These are phyloP conservation scores for Phytopythium aichiense DNA, from an alignment of 352 stramenopile species.

Conservation along the genomic window DNA sequence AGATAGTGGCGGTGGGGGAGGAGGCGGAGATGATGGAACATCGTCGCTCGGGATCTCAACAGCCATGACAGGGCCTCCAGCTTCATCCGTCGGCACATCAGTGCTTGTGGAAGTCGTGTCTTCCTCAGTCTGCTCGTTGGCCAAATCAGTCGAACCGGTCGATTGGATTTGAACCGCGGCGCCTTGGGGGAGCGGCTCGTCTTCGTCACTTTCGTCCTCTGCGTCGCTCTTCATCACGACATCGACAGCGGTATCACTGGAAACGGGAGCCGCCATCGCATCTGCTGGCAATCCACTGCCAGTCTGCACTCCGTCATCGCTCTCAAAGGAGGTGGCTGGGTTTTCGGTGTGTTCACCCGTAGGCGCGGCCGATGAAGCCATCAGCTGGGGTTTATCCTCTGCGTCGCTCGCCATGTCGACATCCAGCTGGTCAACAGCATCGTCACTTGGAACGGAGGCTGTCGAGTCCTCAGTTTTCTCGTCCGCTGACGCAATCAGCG, in stretches of 20 bases:
- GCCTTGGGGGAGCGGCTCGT: slow-evolving; percentile 11
- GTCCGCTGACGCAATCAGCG: not conserved
- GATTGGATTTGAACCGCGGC: not conserved
- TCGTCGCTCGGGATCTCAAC: slow-evolving; percentile 1
- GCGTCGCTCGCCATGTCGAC: slow-evolving; percentile 5
- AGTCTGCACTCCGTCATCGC: not conserved
- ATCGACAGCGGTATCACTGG: slow-evolving; percentile 11
- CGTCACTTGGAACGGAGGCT: not conserved
- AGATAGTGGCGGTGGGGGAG: slow-evolving; percentile 40
- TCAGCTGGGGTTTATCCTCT: not conserved
- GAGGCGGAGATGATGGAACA: slow-evolving; percentile 27
- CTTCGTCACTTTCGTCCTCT: slow-evolving; percentile 52
- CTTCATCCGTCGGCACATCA: not conserved
- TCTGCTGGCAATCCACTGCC: not conserved
- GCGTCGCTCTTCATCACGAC: slow-evolving; percentile 10
- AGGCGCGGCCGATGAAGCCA: not conserved
- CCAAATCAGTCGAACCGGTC: not conserved
- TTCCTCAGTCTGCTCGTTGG: not conserved
- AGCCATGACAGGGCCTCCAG: not conserved
- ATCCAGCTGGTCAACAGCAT: not conserved
- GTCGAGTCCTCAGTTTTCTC: not conserved
- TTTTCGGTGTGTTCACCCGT: not conserved
- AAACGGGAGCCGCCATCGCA: not conserved
- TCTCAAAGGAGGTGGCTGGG: not conserved
- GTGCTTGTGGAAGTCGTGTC: not conserved